Evolutionary conservation across 805 yeast species (phyloP), one percentile per base, ranked within the genome.

Genomic region (Nakazawaea holstii): DNA sequence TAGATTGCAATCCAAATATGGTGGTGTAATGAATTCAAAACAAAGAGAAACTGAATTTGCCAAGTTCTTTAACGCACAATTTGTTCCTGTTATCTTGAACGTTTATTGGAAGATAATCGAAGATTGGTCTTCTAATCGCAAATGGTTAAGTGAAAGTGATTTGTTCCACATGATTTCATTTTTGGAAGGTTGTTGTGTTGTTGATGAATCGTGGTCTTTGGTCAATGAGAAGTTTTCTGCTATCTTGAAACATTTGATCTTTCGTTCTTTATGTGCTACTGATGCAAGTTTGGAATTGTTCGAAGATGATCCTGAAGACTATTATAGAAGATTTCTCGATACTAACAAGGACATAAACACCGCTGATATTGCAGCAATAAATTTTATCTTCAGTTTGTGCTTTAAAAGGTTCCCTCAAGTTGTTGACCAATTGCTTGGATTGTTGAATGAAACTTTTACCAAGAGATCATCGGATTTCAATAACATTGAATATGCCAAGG

Each of bases 281-380:
- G 82, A 81, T 46, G 80, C 76, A 6, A 79, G 80, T 15, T 68
- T 88, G 48, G 95, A 87, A 54, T 65, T 78, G 4, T 91, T 87
- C 66, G 95, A 89, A 52, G 80, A 76, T 52, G 97, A 91, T 56
- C 97, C 97, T 3, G 84, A 80, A 48, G 97, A 90, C 60, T 94
- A 88, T 61, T 80, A 92, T 47, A 87, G 88, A 62, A 71, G 82
- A 45, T 77, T 77, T 46, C 73, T 87, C 56, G 87, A 80, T 61
- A 67, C 79, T 37, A 71, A 69, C 53, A 64, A 74, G 48, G 80
- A 74, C 48, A 64, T 65, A 30, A 72, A 69, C 35, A 73, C 74
- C 30, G 67, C 80, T 4, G 80, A 75, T 52, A 68, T 71, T 32
- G 80, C 80, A 1, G 69, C 79, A 6, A 67, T 70, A 43, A 73